phyloP scores from a whole-genome alignment of 768 basidiomycete genomes.

The Collybia nuda region DNA sequence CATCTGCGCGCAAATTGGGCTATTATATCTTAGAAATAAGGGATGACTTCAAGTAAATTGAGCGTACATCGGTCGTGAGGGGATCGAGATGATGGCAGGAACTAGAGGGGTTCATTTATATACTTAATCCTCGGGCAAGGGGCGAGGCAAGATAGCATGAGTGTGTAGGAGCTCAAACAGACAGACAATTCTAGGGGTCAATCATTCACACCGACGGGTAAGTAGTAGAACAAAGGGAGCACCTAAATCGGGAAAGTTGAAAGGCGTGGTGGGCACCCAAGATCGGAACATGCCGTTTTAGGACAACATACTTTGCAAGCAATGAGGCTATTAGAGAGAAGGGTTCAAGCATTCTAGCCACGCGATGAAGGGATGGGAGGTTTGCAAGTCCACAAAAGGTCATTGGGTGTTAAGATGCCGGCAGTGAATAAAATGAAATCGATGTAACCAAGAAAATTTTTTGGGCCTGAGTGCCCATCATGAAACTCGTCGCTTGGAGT shows the following conservation, averaged over 20 bases:
- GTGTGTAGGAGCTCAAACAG: conserved; percentile 35
- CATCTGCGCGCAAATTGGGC: conserved; percentile 37
- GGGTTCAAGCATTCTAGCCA: background rate
- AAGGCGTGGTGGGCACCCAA: conserved; percentile 34
- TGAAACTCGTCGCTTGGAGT: too few species aligned
- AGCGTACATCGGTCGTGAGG: conserved; percentile 37
- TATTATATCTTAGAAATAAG: conserved; percentile 29
- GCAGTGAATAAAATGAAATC: background rate
- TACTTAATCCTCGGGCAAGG: conserved; percentile 39
- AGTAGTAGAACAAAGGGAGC: conserved; percentile 43
- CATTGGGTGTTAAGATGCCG: background rate
- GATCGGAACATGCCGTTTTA: conserved; percentile 46
- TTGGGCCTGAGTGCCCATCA: too few species aligned
- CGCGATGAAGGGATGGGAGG: conserved; percentile 1
- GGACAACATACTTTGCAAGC: conserved; percentile 27
- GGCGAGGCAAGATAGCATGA: conserved; percentile 36
- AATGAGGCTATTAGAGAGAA: conserved; percentile 18
- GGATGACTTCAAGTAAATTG: conserved; percentile 23
- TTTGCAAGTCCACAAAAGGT: conserved; percentile 1
- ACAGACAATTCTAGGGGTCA: conserved; percentile 32
- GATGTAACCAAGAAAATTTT: too few species aligned
- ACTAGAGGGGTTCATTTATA: conserved; percentile 41
- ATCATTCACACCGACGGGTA: conserved; percentile 37
- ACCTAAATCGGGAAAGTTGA: conserved; percentile 51
- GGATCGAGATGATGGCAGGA: conserved; percentile 33